These are phyloP conservation scores for Neopestalotiopsis sp. DNA, from an alignment of 2,329 filamentous ascomycete genomes.

Conservation along the genomic window DNA sequence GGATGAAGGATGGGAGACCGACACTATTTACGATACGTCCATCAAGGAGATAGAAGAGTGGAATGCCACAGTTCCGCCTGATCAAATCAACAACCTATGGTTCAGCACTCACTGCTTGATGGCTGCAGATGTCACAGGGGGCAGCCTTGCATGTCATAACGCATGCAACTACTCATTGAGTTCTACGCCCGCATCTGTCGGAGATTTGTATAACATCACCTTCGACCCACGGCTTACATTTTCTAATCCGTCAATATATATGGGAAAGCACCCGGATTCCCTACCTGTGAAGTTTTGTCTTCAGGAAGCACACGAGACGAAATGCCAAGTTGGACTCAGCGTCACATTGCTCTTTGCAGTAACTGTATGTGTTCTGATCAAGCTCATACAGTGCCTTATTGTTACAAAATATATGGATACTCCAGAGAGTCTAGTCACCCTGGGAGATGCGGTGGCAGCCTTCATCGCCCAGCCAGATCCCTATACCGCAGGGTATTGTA, in stretches of 20 bases:
- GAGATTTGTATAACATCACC: neutral
- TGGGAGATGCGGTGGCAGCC: constrained; percentile 57
- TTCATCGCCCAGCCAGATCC: constrained; percentile 53
- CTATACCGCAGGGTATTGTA: constrained; percentile 38
- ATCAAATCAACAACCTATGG: neutral
- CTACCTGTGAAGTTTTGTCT: constrained; percentile 28
- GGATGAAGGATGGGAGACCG: constrained; percentile 27
- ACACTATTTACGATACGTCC: constrained; percentile 25
- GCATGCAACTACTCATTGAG: neutral
- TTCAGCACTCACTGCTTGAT: neutral
- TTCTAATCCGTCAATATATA: no score
- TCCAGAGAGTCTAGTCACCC: constrained; percentile 45
- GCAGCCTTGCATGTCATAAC: neutral
- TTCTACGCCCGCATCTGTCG: neutral
- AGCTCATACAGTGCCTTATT: constrained; percentile 12
- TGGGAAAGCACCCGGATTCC: neutral
- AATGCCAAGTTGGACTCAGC: constrained; percentile 28
- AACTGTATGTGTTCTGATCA: constrained; percentile 10
- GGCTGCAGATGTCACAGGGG: neutral
- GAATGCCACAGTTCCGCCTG: constrained; percentile 24
- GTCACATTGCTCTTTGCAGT: constrained; percentile 26
- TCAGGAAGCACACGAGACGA: constrained; percentile 22
- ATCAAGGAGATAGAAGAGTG: constrained; percentile 24
- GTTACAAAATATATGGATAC: constrained; percentile 44
- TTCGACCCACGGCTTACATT: no score